These are phyloP conservation scores for Mimosa pudica DNA, from an alignment of 306 rosid genomes.

Conservation along the genomic window DNA sequence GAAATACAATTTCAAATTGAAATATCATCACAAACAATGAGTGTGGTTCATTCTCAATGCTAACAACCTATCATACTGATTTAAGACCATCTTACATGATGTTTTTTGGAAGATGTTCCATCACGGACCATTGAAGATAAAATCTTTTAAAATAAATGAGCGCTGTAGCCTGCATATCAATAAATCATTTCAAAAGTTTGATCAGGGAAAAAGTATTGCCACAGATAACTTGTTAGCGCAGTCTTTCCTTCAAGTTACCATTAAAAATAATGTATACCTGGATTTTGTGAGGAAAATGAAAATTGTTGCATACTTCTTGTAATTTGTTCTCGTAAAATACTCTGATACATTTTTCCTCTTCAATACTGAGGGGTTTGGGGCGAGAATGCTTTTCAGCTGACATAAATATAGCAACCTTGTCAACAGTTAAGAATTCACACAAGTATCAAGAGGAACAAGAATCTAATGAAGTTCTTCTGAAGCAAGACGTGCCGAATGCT, in stretches of 20 bases:
- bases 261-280: conserved; percentile 56
- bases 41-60: conserved; percentile 5
- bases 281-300: conserved; percentile 87
- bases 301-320: conserved; percentile 79
- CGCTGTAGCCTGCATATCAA: conserved; percentile 76
- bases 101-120: conserved; percentile 94
- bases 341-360: conserved; percentile 49
- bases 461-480: conserved; percentile 15
- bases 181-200: conserved; percentile 38
- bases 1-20: conserved; percentile 21
- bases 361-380: conserved; percentile 62
- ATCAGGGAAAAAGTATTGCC: not conserved
- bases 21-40: conserved; percentile 12
- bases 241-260: conserved; percentile 21
- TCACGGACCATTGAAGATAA: conserved; percentile 89
- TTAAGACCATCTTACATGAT: conserved; percentile 68
- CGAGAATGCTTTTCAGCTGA: conserved; percentile 83
- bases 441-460: conserved; percentile 20
- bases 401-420: conserved; percentile 35
- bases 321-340: conserved; percentile 54
- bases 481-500: conserved; percentile 18
- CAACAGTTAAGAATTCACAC: conserved; percentile 36
- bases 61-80: conserved; percentile 17
- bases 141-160: conserved; percentile 94
- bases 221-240: conserved; percentile 1